These are phyloP conservation scores for Trichosporon sp. DNA, from an alignment of 1,284 basidiomycete genomes.

Conservation along the genomic window DNA sequence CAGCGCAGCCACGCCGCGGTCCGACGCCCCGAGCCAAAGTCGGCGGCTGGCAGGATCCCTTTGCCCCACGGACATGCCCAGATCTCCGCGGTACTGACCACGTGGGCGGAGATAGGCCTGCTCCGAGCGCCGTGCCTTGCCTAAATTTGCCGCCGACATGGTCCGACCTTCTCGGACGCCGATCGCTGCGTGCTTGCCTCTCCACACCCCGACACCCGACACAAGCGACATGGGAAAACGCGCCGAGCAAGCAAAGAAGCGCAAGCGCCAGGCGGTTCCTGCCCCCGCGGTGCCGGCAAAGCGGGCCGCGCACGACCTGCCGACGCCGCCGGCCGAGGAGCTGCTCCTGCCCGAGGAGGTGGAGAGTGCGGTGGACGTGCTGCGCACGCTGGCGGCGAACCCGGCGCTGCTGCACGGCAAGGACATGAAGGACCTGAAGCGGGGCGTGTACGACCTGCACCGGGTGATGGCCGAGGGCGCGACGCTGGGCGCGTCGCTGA, in stretches of 20 bases:
- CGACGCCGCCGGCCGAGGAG: conserved; percentile 8
- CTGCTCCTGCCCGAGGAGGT: conserved; percentile 41
- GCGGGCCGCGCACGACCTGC: not conserved
- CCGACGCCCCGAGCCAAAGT: no score
- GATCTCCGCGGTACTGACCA: not conserved
- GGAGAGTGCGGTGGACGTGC: conserved; percentile 38
- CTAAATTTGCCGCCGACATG: not conserved
- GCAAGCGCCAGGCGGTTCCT: conserved; percentile 20
- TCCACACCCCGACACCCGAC: not conserved
- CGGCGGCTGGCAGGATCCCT: not conserved
- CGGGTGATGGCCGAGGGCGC: conserved; percentile 43
- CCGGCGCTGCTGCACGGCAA: conserved; percentile 39
- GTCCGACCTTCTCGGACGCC: not conserved
- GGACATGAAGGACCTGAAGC: conserved; percentile 46
- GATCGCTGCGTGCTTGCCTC: no score
- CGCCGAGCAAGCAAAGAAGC: conserved; percentile 18
- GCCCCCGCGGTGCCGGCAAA: not conserved
- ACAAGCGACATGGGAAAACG: conserved; percentile 30
- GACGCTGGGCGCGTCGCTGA: conserved; percentile 48
- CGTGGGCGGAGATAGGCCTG: not conserved
- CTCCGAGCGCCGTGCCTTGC: not conserved
- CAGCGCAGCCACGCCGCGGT: no score
- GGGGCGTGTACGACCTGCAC: conserved; percentile 42
- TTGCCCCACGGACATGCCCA: not conserved
- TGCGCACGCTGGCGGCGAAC: conserved; percentile 38